These are phyloP conservation scores for Quercus tomentella DNA, from an alignment of 331 rosid species.

Conservation along the genomic window DNA sequence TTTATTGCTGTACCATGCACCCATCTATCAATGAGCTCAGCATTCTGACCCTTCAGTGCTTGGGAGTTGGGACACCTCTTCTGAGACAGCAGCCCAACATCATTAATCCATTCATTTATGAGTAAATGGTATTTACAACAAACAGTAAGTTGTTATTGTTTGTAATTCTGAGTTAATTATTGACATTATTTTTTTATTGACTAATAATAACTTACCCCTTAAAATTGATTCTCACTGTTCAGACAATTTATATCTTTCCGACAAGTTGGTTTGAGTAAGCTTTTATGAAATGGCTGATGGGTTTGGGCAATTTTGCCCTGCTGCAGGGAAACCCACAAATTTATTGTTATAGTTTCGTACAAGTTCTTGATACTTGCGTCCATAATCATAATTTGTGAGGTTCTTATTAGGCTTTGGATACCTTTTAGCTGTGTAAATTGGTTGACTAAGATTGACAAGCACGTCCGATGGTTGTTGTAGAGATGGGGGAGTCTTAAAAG, in stretches of 20 bases:
- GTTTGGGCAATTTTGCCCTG: neutral
- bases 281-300: neutral
- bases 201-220: neutral
- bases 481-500: neutral
- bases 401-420: slow-evolving; percentile 18
- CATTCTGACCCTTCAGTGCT: slow-evolving; percentile 4
- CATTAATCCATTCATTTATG: neutral
- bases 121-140: too few relatives aligned
- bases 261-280: neutral
- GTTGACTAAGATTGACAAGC: slow-evolving; percentile 11
- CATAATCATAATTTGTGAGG: neutral
- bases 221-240: neutral
- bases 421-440: neutral
- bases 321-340: slow-evolving; percentile 7
- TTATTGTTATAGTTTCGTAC: neutral
- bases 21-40: slow-evolving; percentile 9
- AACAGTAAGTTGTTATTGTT: too few relatives aligned
- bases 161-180: too few relatives aligned
- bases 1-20: slow-evolving; percentile 1
- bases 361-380: neutral
- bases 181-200: neutral
- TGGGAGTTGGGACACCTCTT: neutral
- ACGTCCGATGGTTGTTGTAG: neutral
- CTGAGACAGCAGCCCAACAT: neutral
- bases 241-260: neutral